Percentiles rank a stretch among this genome's conserved stretches.
Conservation (phyloP, 495 filamentous ascomycete species). For the Daldinia vernicosa region DNA sequence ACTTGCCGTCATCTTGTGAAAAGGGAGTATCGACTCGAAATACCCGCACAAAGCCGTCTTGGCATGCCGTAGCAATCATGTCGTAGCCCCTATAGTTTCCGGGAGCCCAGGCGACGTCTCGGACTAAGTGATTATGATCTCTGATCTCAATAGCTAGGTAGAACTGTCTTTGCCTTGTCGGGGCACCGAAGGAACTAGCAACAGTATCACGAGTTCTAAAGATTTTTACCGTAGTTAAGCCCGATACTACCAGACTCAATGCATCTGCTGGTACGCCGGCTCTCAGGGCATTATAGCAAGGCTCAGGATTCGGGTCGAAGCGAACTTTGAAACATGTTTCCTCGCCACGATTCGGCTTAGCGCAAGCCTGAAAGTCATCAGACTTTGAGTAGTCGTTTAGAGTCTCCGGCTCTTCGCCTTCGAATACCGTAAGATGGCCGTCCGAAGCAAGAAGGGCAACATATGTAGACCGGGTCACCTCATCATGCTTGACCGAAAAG, state of each 20-base stretch:
- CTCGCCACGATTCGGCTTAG: conserved; percentile 70
- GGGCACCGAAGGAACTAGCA: conserved; percentile 59
- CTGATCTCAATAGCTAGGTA: conserved; percentile 79
- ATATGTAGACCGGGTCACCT: conserved; percentile 73
- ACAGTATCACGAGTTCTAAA: conserved; percentile 75
- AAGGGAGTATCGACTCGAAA: conserved; percentile 77
- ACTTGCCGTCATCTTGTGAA: conserved; percentile 42
- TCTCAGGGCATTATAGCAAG: conserved; percentile 77
- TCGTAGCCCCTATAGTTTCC: conserved; percentile 88
- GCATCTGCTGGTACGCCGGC: conserved; percentile 79
- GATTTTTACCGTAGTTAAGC: conserved; percentile 80
- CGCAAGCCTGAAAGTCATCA: conserved; percentile 72
- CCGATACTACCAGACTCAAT: conserved; percentile 80
- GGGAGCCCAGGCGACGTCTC: conserved; percentile 92
- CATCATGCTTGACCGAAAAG: conserved; percentile 80
- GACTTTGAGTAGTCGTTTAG: conserved; percentile 77
- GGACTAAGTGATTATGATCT: conserved; percentile 77
- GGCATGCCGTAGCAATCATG: conserved; percentile 88
- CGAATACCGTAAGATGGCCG: conserved; percentile 79
- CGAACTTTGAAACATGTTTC: conserved; percentile 86
- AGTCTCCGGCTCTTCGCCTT: conserved; percentile 86
- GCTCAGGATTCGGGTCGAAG: conserved; percentile 84
- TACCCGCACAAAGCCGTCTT: conserved; percentile 87
- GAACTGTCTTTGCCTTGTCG: conserved; percentile 67
- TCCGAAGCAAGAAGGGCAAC: conserved; percentile 84